These are phyloP conservation scores for Solanum hybrid DNA, from an alignment of 305 asterid species.

Conservation along the genomic window DNA sequence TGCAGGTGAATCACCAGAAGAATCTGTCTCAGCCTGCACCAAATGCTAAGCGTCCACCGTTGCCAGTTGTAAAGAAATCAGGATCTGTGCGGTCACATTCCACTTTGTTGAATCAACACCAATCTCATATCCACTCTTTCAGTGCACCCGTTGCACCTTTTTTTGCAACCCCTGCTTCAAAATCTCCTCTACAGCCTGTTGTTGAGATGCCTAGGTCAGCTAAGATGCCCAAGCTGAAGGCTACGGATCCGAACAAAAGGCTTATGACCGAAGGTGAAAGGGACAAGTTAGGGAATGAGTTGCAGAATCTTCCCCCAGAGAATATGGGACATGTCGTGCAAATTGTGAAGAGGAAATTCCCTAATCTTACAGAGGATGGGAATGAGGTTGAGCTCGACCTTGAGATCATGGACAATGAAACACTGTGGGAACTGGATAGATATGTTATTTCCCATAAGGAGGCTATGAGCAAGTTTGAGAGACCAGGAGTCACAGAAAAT, in stretches of 20 bases:
- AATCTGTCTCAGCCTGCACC: background rate
- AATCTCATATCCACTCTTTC: background rate
- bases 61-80: background rate
- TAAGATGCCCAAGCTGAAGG: slow-evolving; percentile 10
- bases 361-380: slow-evolving; percentile 8
- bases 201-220: background rate
- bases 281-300: background rate
- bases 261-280: slow-evolving; percentile 17
- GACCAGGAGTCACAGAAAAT: background rate
- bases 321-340: slow-evolving; percentile 13
- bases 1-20: background rate
- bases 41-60: background rate
- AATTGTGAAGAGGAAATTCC: slow-evolving; percentile 12
- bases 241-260: slow-evolving; percentile 9
- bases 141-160: background rate
- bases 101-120: background rate
- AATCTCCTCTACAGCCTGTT: background rate
- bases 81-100: background rate
- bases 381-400: slow-evolving; percentile 26
- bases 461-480: background rate
- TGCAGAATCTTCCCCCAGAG: slow-evolving; percentile 16
- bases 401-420: slow-evolving; percentile 17
- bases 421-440: slow-evolving; percentile 23
- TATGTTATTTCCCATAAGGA: slow-evolving; percentile 6
- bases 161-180: background rate